phyloP scores from a whole-genome alignment of 2,329 filamentous ascomycete genomes.

The Cladosporium sp. region DNA sequence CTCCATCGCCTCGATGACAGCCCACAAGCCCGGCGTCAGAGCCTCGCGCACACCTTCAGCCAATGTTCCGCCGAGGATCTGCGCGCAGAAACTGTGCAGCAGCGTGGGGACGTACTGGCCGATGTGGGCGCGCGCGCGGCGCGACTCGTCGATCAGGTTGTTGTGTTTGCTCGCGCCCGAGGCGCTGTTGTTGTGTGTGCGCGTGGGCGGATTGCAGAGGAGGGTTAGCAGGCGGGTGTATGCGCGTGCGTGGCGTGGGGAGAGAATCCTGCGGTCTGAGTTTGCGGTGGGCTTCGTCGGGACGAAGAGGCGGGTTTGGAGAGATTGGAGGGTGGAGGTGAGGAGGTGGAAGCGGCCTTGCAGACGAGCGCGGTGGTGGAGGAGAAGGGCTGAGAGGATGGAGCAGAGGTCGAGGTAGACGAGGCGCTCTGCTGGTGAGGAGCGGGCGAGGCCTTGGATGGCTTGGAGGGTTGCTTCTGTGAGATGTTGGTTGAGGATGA shows the following conservation, averaged over 20 bases:
- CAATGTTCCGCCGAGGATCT: conserved; percentile 52
- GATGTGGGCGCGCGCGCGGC: conserved; percentile 58
- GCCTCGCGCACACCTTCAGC: conserved; percentile 54
- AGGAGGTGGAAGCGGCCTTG: conserved; percentile 62
- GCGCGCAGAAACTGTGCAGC: conserved; percentile 57
- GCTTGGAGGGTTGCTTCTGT: conserved; percentile 44
- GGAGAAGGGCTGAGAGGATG: conserved; percentile 53
- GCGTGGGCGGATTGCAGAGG: conserved; percentile 58
- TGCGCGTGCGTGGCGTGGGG: conserved; percentile 48
- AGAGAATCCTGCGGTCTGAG: conserved; percentile 34
- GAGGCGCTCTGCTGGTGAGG: conserved; percentile 31
- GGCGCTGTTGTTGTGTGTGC: conserved; percentile 47
- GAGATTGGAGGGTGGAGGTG: conserved; percentile 54
- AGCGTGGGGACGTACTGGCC: conserved; percentile 60
- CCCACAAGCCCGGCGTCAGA: conserved; percentile 53
- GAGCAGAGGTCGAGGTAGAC: conserved; percentile 58
- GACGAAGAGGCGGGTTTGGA: conserved; percentile 58
- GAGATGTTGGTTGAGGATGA: conserved; percentile 45
- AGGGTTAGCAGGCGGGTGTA: conserved; percentile 59
- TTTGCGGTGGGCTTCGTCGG: conserved; percentile 36
- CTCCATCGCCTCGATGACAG: conserved; percentile 54
- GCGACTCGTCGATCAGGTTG: conserved; percentile 58
- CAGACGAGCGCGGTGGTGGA: conserved; percentile 59
- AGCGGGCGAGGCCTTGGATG: conserved; percentile 36
- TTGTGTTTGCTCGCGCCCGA: conserved; percentile 26